Percentiles rank a stretch among this genome's conserved stretches.
Conservation (phyloP, 371 early-diverging fungal species). For the Syncephalastrum sp. region DNA sequence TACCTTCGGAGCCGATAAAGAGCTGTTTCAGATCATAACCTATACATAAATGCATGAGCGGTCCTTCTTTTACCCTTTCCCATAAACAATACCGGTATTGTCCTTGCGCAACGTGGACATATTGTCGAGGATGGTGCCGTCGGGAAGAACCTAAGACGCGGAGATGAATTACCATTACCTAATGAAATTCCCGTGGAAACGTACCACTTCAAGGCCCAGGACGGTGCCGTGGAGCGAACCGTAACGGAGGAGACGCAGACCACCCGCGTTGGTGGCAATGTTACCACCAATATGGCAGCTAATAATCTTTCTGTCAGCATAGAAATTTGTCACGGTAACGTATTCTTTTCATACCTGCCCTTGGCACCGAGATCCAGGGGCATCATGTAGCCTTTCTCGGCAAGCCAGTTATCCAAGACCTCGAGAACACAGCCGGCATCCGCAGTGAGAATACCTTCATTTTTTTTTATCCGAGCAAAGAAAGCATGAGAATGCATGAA, state of each 20-base stretch:
- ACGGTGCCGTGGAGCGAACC: conserved; percentile 96
- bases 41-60: neutral
- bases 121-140: conserved; percentile 84
- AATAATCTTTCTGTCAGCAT: neutral
- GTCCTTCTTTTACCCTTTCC: neutral
- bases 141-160: conserved; percentile 64
- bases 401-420: conserved; percentile 82
- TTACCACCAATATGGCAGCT: conserved; percentile 96
- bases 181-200: conserved; percentile 4
- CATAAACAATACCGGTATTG: conserved; percentile 55
- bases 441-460: conserved; percentile 72
- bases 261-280: conserved; percentile 98
- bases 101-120: conserved; percentile 77
- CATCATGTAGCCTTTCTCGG: conserved; percentile 87
- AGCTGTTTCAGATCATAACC: conserved; percentile 93
- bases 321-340: conserved; percentile 3
- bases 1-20: conserved; percentile 94
- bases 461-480: neutral
- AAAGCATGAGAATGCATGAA: neutral
- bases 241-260: conserved; percentile 89
- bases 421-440: conserved; percentile 95
- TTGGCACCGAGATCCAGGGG: conserved; percentile 97
- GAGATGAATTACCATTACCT: conserved; percentile 8
- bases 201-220: conserved; percentile 80
- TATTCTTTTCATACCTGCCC: conserved; percentile 36